Evolutionary conservation across 192 early-diverging fungal species (phyloP), one percentile per base, ranked within the genome.

Genomic region (Backusella westeae): DNA sequence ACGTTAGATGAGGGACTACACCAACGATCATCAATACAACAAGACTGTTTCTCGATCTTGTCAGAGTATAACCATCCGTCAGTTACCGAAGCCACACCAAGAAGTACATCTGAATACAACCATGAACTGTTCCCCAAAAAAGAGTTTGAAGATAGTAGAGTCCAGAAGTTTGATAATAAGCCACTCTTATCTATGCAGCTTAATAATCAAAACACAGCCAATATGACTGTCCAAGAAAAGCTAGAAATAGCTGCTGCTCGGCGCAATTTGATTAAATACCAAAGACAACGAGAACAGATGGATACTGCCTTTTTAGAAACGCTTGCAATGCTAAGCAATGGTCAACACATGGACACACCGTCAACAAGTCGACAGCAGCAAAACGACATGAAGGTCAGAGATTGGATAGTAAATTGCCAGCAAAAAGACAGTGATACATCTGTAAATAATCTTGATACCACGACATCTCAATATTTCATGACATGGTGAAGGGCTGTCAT

Each of bases 261-360:
- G 41, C 41, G 70, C 17, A 71, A 71, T 49, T 15, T 17, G 15
- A 71, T 71, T 32, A 71, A 49, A 49, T 32, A 36, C 5, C 34
- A 71, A 34, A 44, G 70, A 49, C 35, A 29, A 49, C 35, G 70
- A 71, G 70, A 71, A 34, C 70, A 71, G 17, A 71, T 49, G 39
- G 70, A 71, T 49, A 34, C 44, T 8, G 42, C 44, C 23, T 46
- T 71, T 46, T 34, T 71, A 14, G 70, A 71, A 29, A 71, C 70
- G 5, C 15, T 71, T 26, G 21, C 42, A 29, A 44, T 71, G 41
- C 15, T 71, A 17, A 71, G 44, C 6, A 34, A 71, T 29, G 23
- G 56, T 14, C 23, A 63, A 29, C 29, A 63, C 12, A 63, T 10
- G 0, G 23, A 59, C 0, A 59, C 9, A 29, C 8, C 56, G 6